Percentiles rank a stretch among this genome's conserved stretches.
These are phyloP conservation scores for Rutstroemia sp. DNA, from an alignment of 2,329 filamentous ascomycete genomes.

Conservation along the genomic window DNA sequence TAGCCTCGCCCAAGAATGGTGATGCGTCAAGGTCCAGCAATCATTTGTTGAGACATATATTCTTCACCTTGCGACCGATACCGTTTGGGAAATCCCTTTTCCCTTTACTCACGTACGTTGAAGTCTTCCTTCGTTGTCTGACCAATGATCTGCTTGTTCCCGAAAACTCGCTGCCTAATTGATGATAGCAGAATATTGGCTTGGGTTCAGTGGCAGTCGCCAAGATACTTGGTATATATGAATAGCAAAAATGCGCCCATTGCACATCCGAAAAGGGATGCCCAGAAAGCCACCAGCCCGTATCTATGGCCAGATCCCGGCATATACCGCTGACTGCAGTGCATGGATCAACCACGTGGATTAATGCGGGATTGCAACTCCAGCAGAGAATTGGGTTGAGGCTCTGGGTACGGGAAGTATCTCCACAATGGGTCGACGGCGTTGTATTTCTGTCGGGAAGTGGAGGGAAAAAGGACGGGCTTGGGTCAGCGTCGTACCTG, in stretches of 20 bases:
- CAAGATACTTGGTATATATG: background rate
- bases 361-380: background rate
- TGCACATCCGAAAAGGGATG: background rate
- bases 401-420: background rate
- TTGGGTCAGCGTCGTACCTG: background rate
- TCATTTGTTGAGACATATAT: no score
- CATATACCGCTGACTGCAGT: background rate
- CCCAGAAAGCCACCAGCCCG: background rate
- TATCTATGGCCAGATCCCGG: background rate
- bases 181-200: background rate
- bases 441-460: no score
- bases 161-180: constrained; percentile 2
- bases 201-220: background rate
- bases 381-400: background rate
- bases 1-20: background rate
- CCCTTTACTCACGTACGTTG: background rate
- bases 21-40: background rate
- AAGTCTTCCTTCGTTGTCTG: background rate
- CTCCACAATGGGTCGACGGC: no score
- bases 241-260: background rate
- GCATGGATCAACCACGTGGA: constrained; percentile 4
- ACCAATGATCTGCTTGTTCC: background rate
- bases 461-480: background rate
- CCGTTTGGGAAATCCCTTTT: no score
- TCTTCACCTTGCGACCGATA: no score